A percentile compares a stretch with the other conserved stretches of the same genome.
Evolutionary conservation across 345 rosid genomes (phyloP).

Genomic region (Capsella bursapastoris): DNA sequence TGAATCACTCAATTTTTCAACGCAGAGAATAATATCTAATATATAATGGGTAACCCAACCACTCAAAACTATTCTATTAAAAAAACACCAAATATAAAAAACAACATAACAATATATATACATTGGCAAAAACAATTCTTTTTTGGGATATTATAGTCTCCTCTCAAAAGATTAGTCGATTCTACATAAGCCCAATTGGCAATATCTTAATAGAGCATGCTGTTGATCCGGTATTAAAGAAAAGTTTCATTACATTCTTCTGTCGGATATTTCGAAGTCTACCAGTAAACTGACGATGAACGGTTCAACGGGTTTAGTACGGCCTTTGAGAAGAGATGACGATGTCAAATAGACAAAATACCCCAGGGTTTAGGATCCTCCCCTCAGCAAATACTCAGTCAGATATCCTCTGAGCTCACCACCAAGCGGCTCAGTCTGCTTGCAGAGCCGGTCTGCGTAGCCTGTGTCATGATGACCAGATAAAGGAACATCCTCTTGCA

Average conservation of each 20-base stretch:
- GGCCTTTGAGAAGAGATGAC: not conserved
- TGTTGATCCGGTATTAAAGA: not conserved
- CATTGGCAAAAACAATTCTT: not conserved
- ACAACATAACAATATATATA: not conserved
- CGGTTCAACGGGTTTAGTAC: not conserved
- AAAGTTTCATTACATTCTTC: not conserved
- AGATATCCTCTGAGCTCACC: conserved; percentile 58
- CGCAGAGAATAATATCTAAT: not conserved
- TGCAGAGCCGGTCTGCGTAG: conserved; percentile 65
- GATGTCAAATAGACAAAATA: not conserved
- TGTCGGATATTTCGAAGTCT: not conserved
- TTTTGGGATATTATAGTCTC: not conserved
- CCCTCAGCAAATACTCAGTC: conserved; percentile 54
- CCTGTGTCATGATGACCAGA: conserved; percentile 75
- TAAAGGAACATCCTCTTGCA: conserved; percentile 71
- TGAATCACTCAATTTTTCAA: conserved; percentile 16
- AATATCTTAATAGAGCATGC: not conserved
- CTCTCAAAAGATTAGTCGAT: not conserved
- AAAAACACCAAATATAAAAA: not conserved
- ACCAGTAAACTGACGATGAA: not conserved
- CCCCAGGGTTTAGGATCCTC: not conserved
- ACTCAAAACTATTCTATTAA: not conserved
- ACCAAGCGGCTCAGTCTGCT: conserved; percentile 68
- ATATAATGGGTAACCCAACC: conserved; percentile 23
- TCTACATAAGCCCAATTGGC: not conserved